Percentiles rank a stretch among this genome's conserved stretches.
phyloP scores from a whole-genome alignment of 1,284 basidiomycete genomes.

The Malassezia yamatoensis region DNA sequence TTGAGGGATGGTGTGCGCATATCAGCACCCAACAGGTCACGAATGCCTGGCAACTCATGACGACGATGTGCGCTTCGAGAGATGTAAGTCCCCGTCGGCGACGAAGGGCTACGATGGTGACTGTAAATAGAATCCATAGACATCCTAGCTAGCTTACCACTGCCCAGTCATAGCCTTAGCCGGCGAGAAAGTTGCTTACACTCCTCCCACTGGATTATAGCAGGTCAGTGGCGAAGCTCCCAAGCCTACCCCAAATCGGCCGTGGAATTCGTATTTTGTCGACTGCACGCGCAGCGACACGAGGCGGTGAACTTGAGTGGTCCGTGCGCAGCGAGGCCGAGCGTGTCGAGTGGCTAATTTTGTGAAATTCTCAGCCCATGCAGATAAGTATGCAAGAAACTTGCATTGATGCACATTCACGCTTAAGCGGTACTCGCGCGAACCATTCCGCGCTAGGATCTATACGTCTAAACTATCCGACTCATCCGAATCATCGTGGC shows the following conservation, averaged over 20 bases:
- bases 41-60: slow-evolving; percentile 4
- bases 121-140: background rate
- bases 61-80: background rate
- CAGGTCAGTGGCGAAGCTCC: no score
- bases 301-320: background rate
- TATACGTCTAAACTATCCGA: slow-evolving; percentile 3
- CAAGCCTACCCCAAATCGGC: no score
- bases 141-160: background rate
- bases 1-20: background rate
- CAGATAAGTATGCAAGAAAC: slow-evolving; percentile 2
- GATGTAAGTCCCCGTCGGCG: background rate
- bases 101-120: background rate
- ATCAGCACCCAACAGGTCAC: slow-evolving; percentile 1
- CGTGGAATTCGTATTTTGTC: no score
- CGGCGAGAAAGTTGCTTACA: background rate
- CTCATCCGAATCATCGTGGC: slow-evolving; percentile 33
- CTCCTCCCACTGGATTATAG: background rate
- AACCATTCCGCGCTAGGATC: background rate
- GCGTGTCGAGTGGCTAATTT: background rate
- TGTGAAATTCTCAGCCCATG: background rate
- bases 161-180: background rate
- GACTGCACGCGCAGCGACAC: no score
- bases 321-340: background rate
- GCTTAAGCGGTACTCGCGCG: background rate
- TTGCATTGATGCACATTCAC: background rate